Evolutionary conservation across 1,139 yeast species (phyloP).

Genomic region (Starmera stellimalicola): DNA sequence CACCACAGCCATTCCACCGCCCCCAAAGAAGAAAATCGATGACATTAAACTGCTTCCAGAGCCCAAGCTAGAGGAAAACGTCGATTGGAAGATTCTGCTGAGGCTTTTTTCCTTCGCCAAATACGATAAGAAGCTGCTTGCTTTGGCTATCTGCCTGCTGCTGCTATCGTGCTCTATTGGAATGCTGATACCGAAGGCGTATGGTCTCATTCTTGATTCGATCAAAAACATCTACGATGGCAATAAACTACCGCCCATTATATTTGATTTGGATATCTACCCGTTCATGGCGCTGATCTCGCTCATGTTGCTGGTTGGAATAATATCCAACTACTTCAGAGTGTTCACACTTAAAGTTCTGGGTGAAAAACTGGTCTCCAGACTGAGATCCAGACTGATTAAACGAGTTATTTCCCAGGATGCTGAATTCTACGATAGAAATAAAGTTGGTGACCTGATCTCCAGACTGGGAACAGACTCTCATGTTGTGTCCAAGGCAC

Average conservation of each 20-base stretch:
- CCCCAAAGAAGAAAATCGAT: conserved; percentile 17
- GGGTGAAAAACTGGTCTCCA: conserved; percentile 82
- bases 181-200: conserved; percentile 72
- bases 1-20: not conserved
- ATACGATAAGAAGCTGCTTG: conserved; percentile 41
- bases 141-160: conserved; percentile 52
- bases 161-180: conserved; percentile 50
- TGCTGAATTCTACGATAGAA: conserved; percentile 85
- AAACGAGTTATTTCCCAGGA: conserved; percentile 76
- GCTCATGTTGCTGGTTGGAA: conserved; percentile 56
- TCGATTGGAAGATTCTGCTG: conserved; percentile 37
- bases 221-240: conserved; percentile 35
- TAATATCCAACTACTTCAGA: conserved; percentile 74
- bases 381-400: conserved; percentile 69
- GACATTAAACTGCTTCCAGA: conserved; percentile 12
- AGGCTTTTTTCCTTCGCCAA: conserved; percentile 41
- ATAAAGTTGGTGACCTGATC: conserved; percentile 88
- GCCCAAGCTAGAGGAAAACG: conserved; percentile 6
- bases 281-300: conserved; percentile 40
- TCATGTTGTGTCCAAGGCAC: conserved; percentile 76
- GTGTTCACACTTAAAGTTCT: conserved; percentile 61
- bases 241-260: conserved; percentile 22
- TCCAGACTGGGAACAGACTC: conserved; percentile 86
- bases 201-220: conserved; percentile 69
- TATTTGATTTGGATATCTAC: conserved; percentile 39